Evolutionary conservation across 2,329 filamentous ascomycete species (phyloP), one percentile per base, ranked within the genome.

Genomic region (Bipolaris bicolor): DNA sequence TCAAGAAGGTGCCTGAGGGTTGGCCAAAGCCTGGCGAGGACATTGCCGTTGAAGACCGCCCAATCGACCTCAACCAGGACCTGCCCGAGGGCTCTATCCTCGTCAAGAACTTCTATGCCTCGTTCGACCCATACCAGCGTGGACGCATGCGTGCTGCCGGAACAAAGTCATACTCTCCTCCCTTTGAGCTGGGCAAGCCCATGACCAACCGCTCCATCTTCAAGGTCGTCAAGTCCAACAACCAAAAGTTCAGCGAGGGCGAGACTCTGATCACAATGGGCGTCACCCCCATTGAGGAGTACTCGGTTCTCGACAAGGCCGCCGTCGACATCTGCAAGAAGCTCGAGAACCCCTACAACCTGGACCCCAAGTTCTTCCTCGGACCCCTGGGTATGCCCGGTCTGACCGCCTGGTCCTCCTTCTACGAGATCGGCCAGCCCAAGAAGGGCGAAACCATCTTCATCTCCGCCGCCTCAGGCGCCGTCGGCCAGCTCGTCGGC

Each of bases 61-160:
- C 85, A 18, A 87, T 93, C 84, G 90, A 95, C 72, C 77, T 88
- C 64, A 78, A 86, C 22, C 80, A 84, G 49, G 74, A 84, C 5
- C 78, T 79, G 26, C 83, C 86, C 22, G 74, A 84, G 43, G 89
- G 90, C 62, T 88, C 91, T 39, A 75, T 96, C 47, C 85, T 86
- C 31, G 78, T 89, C 63, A 85, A 91, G 79, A 85, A 89, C 66
- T 84, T 89, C 69, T 91, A 90, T 76, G 82, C 87, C 63, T 93
- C 90, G 39, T 89, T 89, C 78, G 92, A 96, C 76, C 92, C 92
- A 1, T 96, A 96, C 80, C 86, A 90, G 81, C 89, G 92, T 55
- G 90, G 89, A 59, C 85, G 86, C 65, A 93, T 96, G 90, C 88
- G 91, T 46, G 77, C 82, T 46, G 72, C 89, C 6, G 75, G 80